phyloP scores from a whole-genome alignment of 2,329 filamentous ascomycete genomes.

The Alternaria longipes region DNA sequence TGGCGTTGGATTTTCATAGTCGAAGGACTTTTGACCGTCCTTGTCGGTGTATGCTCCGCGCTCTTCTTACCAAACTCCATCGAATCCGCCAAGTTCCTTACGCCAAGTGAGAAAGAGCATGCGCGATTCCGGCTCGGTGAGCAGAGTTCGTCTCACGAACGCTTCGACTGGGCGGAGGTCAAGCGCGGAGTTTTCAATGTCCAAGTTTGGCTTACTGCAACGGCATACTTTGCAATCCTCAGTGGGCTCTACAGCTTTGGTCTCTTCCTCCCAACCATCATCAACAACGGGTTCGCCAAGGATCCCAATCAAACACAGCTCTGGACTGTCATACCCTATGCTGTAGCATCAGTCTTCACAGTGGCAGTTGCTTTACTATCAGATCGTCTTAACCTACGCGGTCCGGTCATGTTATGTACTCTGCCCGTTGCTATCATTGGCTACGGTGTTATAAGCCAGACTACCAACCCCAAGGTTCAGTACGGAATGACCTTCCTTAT shows the following conservation, averaged over 20 bases:
- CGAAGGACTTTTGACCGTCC: conserved; percentile 65
- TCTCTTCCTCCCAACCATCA: conserved; percentile 73
- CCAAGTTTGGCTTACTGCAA: conserved; percentile 70
- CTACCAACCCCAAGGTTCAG: conserved; percentile 61
- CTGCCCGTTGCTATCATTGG: conserved; percentile 71
- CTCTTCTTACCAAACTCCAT: conserved; percentile 66
- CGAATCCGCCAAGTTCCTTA: conserved; percentile 64
- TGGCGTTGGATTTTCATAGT: conserved; percentile 73
- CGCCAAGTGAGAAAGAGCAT: conserved; percentile 60
- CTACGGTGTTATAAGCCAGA: conserved; percentile 70
- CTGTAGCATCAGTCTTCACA: conserved; percentile 63
- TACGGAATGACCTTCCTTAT: conserved; percentile 75
- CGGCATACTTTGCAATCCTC: conserved; percentile 67
- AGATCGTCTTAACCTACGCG: conserved; percentile 67
- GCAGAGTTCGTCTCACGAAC: conserved; percentile 53
- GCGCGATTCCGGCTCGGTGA: conserved; percentile 58
- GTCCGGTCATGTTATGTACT: conserved; percentile 69
- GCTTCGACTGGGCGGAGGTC: conserved; percentile 70
- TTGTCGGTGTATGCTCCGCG: conserved; percentile 62
- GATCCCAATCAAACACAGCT: conserved; percentile 67
- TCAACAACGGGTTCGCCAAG: conserved; percentile 64
- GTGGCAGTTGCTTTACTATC: conserved; percentile 67
- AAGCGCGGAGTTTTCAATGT: conserved; percentile 66
- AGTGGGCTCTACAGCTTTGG: conserved; percentile 70
- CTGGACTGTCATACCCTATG: conserved; percentile 72